Evolutionary conservation across 2,329 filamentous ascomycete species (phyloP), one percentile per base, ranked within the genome.

Genomic region (Aspergillus nomiae): DNA sequence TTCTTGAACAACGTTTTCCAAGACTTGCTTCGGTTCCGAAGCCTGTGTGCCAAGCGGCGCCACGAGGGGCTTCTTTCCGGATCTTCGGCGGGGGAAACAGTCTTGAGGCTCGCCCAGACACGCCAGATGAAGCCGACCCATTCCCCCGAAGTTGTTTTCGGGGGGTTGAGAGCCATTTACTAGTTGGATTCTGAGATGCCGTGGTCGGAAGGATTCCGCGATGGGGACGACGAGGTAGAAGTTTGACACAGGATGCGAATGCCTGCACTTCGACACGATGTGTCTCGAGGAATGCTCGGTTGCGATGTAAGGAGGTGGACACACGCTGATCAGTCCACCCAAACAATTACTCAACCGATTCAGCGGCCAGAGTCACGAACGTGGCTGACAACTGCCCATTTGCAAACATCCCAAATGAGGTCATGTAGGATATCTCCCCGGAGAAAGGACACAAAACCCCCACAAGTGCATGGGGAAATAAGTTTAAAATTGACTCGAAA

Each of bases 11-110:
- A 19, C 32, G 51, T 38, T 55, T 54, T 24, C 21, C 51, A 55
- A 55, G 51, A 55, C 32, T 55, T 55, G 51, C 51, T 55, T 55
- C 51, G 11, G 28, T 51, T 50, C 26, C 46, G 26, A 30, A 50
- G 14, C 46, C n/a, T 12, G 21, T 14, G n/a, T 38, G 51, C 51
- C 51, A 55, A 55, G 51, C 7, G 7, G 32, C 51, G 32, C 51
- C 51, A 55, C 32, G 11, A 55, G 51, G 32, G n/a, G 30, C 16
- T 10, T 32, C 19, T 32, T 16, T 30, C 19, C 30, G 51, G 21
- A 19, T 54, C 12, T 19, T 54, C 30, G 51, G 51, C 30, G 51
- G 28, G 46, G 51, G 19, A 34, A 24, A 24, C n/a, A 36, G 30
- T 36, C 16, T 54, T 54, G 32, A 54, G 30, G 30, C 32, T 54